Conservation (phyloP, 2,329 filamentous ascomycete genomes). For the Xylaria sp. region DNA sequence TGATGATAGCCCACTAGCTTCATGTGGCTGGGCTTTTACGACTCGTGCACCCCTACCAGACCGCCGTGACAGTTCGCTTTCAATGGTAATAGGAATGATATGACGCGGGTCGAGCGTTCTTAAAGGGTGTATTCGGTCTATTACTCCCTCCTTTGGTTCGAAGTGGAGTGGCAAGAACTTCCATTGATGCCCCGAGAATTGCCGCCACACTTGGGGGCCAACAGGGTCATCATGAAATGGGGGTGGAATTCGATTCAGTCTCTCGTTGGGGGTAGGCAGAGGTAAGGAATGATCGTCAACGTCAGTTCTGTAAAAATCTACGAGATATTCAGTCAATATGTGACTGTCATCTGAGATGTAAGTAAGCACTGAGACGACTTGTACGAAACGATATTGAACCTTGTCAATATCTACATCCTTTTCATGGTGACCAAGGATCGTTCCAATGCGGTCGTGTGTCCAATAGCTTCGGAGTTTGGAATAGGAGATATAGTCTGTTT, state of each 20-base stretch:
- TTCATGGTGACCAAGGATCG: no score
- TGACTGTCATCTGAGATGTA: no score
- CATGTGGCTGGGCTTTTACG: constrained; percentile 11
- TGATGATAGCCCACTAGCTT: constrained; percentile 6
- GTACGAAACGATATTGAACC: no score
- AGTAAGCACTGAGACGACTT: no score
- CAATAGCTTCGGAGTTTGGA: no score
- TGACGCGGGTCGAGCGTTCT: constrained; percentile 1
- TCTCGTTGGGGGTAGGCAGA: background rate
- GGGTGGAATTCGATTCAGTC: background rate
- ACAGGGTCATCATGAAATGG: background rate
- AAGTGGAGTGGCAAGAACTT: constrained; percentile 17
- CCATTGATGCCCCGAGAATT: constrained; percentile 4
- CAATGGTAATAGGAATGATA: constrained; percentile 13
- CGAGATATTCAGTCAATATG: no score
- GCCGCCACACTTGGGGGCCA: background rate
- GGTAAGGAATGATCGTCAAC: constrained; percentile 6
- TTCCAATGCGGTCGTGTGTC: no score
- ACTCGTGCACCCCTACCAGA: constrained; percentile 7
- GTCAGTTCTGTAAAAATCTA: no score
- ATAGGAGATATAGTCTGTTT: no score
- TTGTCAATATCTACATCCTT: no score
- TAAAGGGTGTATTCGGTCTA: constrained; percentile 1
- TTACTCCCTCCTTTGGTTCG: background rate
- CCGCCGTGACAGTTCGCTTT: background rate